Conservation (phyloP, 73 alveolate species). For the Stentor roeselii region DNA sequence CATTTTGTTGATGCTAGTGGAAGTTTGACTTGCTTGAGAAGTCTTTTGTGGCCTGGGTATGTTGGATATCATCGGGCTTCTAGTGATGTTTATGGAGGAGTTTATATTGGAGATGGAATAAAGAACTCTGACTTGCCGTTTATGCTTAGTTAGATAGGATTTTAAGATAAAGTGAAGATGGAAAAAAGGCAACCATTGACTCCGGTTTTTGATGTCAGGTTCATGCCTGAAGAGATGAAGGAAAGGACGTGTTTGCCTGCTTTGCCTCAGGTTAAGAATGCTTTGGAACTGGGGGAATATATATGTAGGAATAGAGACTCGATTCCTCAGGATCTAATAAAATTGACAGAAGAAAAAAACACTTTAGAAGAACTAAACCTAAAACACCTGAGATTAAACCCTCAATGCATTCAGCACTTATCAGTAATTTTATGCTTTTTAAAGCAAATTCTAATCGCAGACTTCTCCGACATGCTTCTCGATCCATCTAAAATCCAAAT, state of each 20-base stretch:
- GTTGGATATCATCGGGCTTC: conserved; percentile 41
- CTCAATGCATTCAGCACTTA: not conserved
- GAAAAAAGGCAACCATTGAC: not conserved
- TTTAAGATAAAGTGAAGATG: no score
- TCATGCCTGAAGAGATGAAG: not conserved
- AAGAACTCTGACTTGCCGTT: conserved; percentile 90
- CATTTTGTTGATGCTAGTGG: conserved; percentile 60
- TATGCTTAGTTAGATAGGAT: no score
- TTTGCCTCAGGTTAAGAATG: not conserved
- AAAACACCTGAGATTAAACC: not conserved
- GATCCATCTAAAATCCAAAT: not conserved
- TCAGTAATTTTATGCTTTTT: conserved; percentile 7
- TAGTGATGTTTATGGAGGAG: conserved; percentile 76
- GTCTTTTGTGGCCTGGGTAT: conserved; percentile 89
- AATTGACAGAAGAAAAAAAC: conserved; percentile 7
- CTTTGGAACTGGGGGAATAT: conserved; percentile 11
- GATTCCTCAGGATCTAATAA: not conserved
- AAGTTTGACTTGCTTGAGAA: conserved; percentile 60
- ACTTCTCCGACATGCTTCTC: not conserved
- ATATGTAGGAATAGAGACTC: conserved; percentile 19
- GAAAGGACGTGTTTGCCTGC: not conserved
- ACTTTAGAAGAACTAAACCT: not conserved
- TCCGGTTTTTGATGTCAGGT: not conserved
- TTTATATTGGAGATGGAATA: conserved; percentile 91
- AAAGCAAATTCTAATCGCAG: not conserved